Evolutionary conservation across 257 asterid genomes (phyloP).

Genomic region (Forsythia viridissima): DNA sequence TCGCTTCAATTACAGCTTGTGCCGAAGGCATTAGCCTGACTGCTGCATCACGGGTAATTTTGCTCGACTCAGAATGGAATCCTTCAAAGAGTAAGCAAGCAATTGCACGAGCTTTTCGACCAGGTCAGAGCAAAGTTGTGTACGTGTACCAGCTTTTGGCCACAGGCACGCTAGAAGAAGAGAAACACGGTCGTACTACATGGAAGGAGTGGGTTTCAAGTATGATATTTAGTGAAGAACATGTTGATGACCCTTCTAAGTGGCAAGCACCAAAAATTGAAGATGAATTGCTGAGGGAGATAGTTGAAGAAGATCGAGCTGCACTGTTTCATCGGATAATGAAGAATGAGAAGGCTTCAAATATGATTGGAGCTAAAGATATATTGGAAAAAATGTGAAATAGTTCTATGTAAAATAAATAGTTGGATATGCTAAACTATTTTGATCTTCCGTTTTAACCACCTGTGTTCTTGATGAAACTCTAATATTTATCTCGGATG

Average conservation of each 20-base stretch:
- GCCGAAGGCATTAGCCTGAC: conserved; percentile 96
- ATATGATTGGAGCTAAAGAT: conserved; percentile 73
- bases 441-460: background rate
- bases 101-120: conserved; percentile 87
- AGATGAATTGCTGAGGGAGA: conserved; percentile 88
- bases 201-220: conserved; percentile 99
- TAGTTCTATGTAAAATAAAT: background rate
- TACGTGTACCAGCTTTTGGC: conserved; percentile 94
- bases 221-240: conserved; percentile 95
- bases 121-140: conserved; percentile 94
- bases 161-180: conserved; percentile 83
- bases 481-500: background rate
- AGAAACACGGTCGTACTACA: conserved; percentile 81
- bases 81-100: conserved; percentile 99
- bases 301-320: conserved; percentile 92
- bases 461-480: background rate
- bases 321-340: conserved; percentile 77
- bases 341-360: conserved; percentile 97
- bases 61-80: conserved; percentile 96
- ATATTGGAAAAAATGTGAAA: conserved; percentile 39
- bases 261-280: conserved; percentile 98
- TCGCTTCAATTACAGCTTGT: conserved; percentile 94
- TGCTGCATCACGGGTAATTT: conserved; percentile 87
- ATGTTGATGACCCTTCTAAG: conserved; percentile 83
- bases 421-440: background rate